These are phyloP conservation scores for Boletus smithii DNA, from an alignment of 1,284 basidiomycete species.

Conservation along the genomic window DNA sequence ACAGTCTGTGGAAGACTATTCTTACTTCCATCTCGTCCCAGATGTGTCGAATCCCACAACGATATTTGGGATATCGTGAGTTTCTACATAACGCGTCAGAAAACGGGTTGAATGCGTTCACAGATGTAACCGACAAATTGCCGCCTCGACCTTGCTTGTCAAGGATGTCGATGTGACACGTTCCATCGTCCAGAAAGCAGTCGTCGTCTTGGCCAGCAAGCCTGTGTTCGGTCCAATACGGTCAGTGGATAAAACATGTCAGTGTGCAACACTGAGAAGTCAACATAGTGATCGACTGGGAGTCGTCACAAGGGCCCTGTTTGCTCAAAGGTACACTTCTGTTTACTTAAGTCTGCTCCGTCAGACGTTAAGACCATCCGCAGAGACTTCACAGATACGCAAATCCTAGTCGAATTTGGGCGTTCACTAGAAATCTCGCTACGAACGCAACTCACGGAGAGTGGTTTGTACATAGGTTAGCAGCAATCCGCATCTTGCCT, in stretches of 20 bases:
- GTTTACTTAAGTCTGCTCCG: not conserved
- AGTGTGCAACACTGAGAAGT: slow-evolving; percentile 9
- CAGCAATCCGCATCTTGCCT: slow-evolving; percentile 3
- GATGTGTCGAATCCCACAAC: slow-evolving; percentile 71
- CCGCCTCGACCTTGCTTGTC: slow-evolving; percentile 75
- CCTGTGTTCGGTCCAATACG: slow-evolving; percentile 87
- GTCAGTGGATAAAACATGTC: slow-evolving; percentile 35
- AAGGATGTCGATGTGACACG: slow-evolving; percentile 88
- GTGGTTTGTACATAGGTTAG: slow-evolving; percentile 84
- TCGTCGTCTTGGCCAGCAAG: slow-evolving; percentile 89
- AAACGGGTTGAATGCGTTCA: slow-evolving; percentile 7
- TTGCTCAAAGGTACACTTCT: slow-evolving; percentile 64
- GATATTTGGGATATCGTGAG: slow-evolving; percentile 90
- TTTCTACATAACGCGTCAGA: slow-evolving; percentile 14
- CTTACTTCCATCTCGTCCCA: slow-evolving; percentile 88
- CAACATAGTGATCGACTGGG: slow-evolving; percentile 79
- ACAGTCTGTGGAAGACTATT: slow-evolving; percentile 95
- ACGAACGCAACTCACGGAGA: slow-evolving; percentile 71
- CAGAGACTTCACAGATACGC: slow-evolving; percentile 81
- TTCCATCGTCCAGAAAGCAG: slow-evolving; percentile 96
- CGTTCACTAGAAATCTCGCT: slow-evolving; percentile 66
- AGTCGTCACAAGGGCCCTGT: slow-evolving; percentile 91
- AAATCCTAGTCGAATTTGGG: slow-evolving; percentile 83
- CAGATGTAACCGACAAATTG: slow-evolving; percentile 95
- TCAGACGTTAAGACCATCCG: not conserved